Percentiles rank a stretch among this genome's conserved stretches.
phyloP scores from a whole-genome alignment of 495 filamentous ascomycete species.

The Penicillium arizonense region DNA sequence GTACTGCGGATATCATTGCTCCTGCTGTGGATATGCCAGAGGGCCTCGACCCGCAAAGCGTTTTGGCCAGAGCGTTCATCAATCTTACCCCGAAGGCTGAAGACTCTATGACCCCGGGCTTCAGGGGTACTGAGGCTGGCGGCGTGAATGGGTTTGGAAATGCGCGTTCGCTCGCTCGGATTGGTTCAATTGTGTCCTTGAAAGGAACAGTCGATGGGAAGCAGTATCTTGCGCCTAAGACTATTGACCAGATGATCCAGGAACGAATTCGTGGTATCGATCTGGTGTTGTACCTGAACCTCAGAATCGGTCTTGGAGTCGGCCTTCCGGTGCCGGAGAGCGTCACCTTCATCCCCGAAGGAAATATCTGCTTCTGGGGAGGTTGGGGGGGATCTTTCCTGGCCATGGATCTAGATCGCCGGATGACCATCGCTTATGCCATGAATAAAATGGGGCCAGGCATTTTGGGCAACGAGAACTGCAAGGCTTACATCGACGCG shows the following conservation, averaged over 20 bases:
- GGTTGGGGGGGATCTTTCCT: constrained; percentile 44
- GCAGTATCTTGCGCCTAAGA: constrained; percentile 26
- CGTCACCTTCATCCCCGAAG: constrained; percentile 26
- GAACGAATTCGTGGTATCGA: constrained; percentile 30
- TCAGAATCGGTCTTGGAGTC: constrained; percentile 20
- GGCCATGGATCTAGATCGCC: constrained; percentile 42
- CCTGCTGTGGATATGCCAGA: background rate
- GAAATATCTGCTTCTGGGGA: constrained; percentile 38
- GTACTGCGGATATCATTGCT: constrained; percentile 27
- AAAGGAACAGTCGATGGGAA: constrained; percentile 32
- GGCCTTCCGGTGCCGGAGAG: background rate
- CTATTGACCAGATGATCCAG: constrained; percentile 35
- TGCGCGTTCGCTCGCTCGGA: constrained; percentile 29
- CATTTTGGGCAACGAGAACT: constrained; percentile 27
- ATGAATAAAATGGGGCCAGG: constrained; percentile 43
- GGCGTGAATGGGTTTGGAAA: constrained; percentile 34
- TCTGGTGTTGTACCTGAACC: constrained; percentile 13
- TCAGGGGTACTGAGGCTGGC: constrained; percentile 24
- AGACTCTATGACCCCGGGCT: constrained; percentile 12
- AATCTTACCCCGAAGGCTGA: background rate
- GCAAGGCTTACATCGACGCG: constrained; percentile 30
- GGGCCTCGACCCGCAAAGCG: constrained; percentile 1
- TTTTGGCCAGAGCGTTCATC: background rate
- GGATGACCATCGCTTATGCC: constrained; percentile 40
- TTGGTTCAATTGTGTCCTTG: constrained; percentile 30